Evolutionary conservation across 345 rosid species (phyloP).

Genomic region (Eucalyptus coolabah): DNA sequence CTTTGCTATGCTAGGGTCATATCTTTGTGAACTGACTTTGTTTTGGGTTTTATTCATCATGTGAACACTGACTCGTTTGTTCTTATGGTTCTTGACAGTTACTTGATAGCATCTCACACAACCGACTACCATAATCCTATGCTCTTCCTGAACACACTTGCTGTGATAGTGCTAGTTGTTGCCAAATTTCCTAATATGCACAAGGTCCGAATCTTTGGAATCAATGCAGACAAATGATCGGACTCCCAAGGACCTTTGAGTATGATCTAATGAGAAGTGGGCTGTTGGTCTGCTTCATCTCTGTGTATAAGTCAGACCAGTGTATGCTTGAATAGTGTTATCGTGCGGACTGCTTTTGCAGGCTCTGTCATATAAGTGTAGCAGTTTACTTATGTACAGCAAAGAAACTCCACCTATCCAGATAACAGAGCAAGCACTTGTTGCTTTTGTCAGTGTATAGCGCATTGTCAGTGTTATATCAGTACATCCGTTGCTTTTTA

Average conservation of each 20-base stretch:
- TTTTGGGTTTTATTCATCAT: neutral
- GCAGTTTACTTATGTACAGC: neutral
- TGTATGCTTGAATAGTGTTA: neutral
- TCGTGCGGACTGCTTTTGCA: neutral
- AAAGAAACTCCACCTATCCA: neutral
- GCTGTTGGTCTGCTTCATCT: neutral
- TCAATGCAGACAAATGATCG: slow-evolving; percentile 62
- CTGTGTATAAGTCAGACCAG: neutral
- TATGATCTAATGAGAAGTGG: neutral
- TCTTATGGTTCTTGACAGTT: slow-evolving; percentile 25
- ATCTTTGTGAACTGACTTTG: neutral
- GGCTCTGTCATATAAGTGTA: neutral
- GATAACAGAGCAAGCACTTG: neutral
- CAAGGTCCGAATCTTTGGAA: slow-evolving; percentile 98
- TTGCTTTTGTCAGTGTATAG: neutral
- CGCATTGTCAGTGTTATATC: neutral
- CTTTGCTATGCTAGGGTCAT: neutral
- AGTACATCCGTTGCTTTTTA: neutral
- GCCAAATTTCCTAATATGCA: slow-evolving; percentile 99
- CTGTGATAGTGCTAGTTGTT: slow-evolving; percentile 72
- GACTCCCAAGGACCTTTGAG: neutral
- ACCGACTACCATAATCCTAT: slow-evolving; percentile 89
- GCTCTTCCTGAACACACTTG: slow-evolving; percentile 86
- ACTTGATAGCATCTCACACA: slow-evolving; percentile 96
- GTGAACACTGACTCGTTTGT: neutral